Evolutionary conservation across 768 basidiomycete genomes (phyloP).

Genomic region (Suillus tomentosus): DNA sequence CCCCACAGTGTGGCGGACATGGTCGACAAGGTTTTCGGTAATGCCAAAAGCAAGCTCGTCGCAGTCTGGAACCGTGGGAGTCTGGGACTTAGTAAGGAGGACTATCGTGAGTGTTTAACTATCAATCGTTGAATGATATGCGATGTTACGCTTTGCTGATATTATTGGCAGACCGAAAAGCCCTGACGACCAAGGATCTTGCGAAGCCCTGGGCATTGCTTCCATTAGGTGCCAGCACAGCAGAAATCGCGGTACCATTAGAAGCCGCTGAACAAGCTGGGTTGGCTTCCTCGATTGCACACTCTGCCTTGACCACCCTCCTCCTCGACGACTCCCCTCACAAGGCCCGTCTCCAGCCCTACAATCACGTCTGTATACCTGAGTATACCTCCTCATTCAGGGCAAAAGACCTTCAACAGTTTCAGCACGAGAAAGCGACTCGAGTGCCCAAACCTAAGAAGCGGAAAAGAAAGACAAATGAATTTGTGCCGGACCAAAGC

Average conservation of each 20-base stretch:
- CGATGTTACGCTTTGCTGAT: constrained; percentile 7
- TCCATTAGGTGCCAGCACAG: constrained; percentile 18
- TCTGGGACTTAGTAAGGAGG: constrained; percentile 57
- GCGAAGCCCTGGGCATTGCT: constrained; percentile 62
- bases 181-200: constrained; percentile 73
- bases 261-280: constrained; percentile 1
- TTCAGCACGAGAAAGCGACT: constrained; percentile 23
- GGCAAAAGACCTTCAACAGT: constrained; percentile 35
- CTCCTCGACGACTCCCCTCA: constrained; percentile 54
- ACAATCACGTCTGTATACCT: constrained; percentile 76
- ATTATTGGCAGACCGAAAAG: constrained; percentile 18
- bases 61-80: constrained; percentile 83
- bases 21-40: constrained; percentile 63
- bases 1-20: constrained; percentile 78
- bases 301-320: constrained; percentile 50
- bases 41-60: constrained; percentile 41
- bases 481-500: constrained; percentile 6
- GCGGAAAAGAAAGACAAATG: constrained; percentile 9
- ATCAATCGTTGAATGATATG: background rate
- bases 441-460: constrained; percentile 12
- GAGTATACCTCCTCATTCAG: constrained; percentile 61
- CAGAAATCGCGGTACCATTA: background rate
- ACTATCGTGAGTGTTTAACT: constrained; percentile 63
- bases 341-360: constrained; percentile 71
- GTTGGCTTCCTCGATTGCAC: constrained; percentile 18